These are phyloP conservation scores for Streptanthus diversifolius DNA, from an alignment of 345 rosid species.

Conservation along the genomic window DNA sequence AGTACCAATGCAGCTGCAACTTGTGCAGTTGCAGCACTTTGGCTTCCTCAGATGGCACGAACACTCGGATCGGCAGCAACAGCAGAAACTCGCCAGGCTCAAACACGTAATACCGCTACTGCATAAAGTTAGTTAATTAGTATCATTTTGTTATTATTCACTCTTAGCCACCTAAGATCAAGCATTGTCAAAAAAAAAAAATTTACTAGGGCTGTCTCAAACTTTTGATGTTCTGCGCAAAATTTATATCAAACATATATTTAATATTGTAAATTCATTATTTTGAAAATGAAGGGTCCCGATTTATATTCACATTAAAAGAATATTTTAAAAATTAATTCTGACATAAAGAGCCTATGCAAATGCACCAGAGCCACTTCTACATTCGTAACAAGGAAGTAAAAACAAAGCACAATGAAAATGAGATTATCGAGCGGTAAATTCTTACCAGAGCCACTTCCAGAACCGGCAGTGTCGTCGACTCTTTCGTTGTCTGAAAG, in stretches of 20 bases:
- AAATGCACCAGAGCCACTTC: too few species aligned
- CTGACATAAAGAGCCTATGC: too few species aligned
- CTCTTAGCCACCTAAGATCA: not conserved
- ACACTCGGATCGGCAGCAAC: conserved; percentile 62
- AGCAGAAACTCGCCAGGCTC: conserved; percentile 63
- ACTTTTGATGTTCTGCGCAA: not conserved
- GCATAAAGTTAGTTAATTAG: conserved; percentile 5
- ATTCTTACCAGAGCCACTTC: conserved; percentile 79
- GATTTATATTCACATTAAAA: too few species aligned
- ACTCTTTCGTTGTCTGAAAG: conserved; percentile 47
- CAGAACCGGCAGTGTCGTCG: conserved; percentile 60
- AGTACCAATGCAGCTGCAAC: conserved; percentile 21
- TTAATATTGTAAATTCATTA: not conserved
- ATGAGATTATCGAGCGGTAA: not conserved
- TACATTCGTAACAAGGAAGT: not conserved
- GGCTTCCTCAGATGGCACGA: conserved; percentile 47
- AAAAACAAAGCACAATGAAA: not conserved
- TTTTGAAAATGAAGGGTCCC: not conserved
- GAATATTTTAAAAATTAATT: too few species aligned
- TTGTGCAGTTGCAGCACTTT: conserved; percentile 38
- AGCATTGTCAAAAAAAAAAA: not conserved
- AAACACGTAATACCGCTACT: conserved; percentile 61
- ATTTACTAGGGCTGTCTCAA: not conserved
- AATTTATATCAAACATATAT: not conserved
- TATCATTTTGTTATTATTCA: not conserved